A percentile compares a stretch with the other conserved stretches of the same genome.
Evolutionary conservation across 441 rosid species (phyloP).

Genomic region (Biscutella laevigata): DNA sequence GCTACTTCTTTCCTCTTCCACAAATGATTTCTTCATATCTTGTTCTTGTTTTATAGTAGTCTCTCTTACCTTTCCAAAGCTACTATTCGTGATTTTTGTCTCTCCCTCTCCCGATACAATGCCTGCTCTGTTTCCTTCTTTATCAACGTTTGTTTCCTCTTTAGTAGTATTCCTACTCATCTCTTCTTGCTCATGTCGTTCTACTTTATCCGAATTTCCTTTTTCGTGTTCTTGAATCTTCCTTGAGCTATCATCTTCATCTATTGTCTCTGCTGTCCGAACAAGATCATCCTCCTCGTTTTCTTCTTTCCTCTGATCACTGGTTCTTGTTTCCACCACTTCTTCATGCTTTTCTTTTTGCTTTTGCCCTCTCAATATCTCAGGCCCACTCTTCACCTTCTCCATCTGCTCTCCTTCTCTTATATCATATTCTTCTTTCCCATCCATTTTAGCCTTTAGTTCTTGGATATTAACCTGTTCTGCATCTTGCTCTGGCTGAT

Average conservation of each 20-base stretch:
- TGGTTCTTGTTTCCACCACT: neutral
- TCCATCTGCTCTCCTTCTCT: neutral
- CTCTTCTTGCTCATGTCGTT: too few species aligned
- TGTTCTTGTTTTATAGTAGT: neutral
- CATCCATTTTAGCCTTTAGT: neutral
- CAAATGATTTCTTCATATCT: neutral
- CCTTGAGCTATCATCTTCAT: neutral
- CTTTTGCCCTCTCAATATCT: neutral
- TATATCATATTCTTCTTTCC: neutral
- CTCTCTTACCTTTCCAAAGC: neutral
- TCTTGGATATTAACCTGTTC: constrained; percentile 17
- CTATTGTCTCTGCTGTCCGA: neutral
- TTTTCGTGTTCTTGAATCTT: neutral
- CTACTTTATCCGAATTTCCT: neutral
- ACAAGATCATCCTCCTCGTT: neutral
- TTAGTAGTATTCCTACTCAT: neutral
- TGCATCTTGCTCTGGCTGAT: neutral
- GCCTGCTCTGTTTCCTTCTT: constrained; percentile 9
- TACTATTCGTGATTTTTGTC: constrained; percentile 16
- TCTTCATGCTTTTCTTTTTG: neutral
- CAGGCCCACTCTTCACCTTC: neutral
- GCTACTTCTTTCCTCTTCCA: neutral
- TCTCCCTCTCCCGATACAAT: neutral
- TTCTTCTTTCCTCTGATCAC: constrained; percentile 6
- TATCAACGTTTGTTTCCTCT: constrained; percentile 1